Evolutionary conservation across 2,329 filamentous ascomycete genomes (phyloP).

Genomic region (Tolypocladium cylindrosporum): DNA sequence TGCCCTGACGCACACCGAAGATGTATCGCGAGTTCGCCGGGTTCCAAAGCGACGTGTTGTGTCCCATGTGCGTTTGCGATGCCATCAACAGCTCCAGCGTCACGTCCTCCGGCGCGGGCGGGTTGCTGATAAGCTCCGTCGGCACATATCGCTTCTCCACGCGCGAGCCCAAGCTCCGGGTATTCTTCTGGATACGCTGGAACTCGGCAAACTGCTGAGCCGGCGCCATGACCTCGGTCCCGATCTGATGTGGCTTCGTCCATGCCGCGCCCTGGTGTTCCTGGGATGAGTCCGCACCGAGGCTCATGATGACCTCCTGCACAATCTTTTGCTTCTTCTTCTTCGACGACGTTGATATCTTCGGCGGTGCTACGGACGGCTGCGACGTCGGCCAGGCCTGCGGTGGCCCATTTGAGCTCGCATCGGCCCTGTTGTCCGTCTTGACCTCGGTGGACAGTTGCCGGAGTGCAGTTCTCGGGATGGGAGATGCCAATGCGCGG

Average conservation of each 20-base stretch:
- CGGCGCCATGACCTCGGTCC: conserved; percentile 24
- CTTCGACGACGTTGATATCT: conserved; percentile 13
- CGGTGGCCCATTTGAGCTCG: neutral
- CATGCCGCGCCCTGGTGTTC: conserved; percentile 22
- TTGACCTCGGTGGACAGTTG: conserved; percentile 21
- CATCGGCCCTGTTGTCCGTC: conserved; percentile 5
- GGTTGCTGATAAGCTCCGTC: conserved; percentile 55
- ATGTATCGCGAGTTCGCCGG: conserved; percentile 91
- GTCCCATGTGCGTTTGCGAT: conserved; percentile 79
- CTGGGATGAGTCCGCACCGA: conserved; percentile 22
- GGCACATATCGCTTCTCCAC: conserved; percentile 53
- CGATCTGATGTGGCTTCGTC: conserved; percentile 19
- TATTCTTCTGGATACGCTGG: conserved; percentile 28
- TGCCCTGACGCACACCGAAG: conserved; percentile 75
- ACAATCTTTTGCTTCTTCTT: conserved; percentile 25
- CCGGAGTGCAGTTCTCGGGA: conserved; percentile 23
- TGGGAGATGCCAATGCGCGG: conserved; percentile 36
- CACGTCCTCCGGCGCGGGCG: conserved; percentile 68
- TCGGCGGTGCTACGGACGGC: conserved; percentile 10
- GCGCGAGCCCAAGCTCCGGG: conserved; percentile 36
- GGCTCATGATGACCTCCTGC: conserved; percentile 21
- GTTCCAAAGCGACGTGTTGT: conserved; percentile 88
- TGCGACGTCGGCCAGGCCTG: conserved; percentile 13
- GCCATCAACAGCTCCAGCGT: conserved; percentile 87
- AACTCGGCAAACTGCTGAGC: conserved; percentile 29